phyloP scores from a whole-genome alignment of 2,329 filamentous ascomycete species.

The Sclerotinia borealis region DNA sequence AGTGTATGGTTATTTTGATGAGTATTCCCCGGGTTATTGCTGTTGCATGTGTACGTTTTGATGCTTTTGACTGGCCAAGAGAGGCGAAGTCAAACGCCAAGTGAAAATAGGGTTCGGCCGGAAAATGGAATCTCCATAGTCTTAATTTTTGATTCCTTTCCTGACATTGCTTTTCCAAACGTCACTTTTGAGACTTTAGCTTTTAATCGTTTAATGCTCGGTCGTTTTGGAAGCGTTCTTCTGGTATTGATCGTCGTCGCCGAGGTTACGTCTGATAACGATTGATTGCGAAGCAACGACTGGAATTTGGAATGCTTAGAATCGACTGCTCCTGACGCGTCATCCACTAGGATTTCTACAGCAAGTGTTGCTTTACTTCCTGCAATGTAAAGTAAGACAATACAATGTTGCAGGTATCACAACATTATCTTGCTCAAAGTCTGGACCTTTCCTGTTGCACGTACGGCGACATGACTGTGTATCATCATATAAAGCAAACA shows the following conservation, averaged over 20 bases:
- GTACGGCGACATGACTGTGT: neutral
- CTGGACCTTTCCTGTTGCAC: neutral
- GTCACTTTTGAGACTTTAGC: neutral
- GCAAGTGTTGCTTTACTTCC: slow-evolving; percentile 3
- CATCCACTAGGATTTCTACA: neutral
- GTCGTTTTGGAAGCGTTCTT: neutral
- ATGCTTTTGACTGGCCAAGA: slow-evolving; percentile 7
- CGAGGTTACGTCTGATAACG: neutral
- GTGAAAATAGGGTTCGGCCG: slow-evolving; percentile 7
- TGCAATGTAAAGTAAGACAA: slow-evolving; percentile 4
- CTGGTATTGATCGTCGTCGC: neutral
- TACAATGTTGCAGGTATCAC: slow-evolving; percentile 1
- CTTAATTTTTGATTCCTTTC: neutral
- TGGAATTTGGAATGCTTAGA: neutral
- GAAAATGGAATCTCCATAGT: neutral
- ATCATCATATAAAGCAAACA: neutral
- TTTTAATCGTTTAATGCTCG: neutral
- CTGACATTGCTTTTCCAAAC: slow-evolving; percentile 5
- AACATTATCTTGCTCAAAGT: neutral
- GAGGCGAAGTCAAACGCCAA: slow-evolving; percentile 9
- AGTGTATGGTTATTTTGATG: neutral
- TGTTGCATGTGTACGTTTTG: neutral
- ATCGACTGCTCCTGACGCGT: neutral
- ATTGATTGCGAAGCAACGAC: neutral
- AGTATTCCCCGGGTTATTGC: neutral